Conservation (phyloP, 495 filamentous ascomycete genomes). For the Cercophora newfieldiana region DNA sequence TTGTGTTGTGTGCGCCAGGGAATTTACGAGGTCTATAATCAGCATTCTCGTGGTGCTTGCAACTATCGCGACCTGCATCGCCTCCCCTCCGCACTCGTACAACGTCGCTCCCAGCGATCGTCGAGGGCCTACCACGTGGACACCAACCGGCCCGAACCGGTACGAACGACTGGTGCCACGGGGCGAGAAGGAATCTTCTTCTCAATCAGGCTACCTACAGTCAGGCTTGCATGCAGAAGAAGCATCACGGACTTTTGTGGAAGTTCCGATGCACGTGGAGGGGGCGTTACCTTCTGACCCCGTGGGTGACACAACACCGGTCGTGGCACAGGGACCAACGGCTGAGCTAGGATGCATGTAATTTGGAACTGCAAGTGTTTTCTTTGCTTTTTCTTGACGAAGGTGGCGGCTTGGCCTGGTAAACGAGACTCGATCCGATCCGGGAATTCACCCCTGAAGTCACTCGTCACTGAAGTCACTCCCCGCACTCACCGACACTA, state of each 20-base stretch:
- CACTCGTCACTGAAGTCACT: too few species aligned
- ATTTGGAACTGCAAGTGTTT: too few species aligned
- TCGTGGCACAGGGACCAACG: too few species aligned
- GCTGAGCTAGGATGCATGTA: too few species aligned
- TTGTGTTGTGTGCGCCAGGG: background rate
- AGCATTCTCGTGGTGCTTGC: background rate
- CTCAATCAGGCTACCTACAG: background rate
- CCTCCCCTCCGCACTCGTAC: background rate
- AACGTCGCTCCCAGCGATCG: background rate
- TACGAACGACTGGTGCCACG: background rate
- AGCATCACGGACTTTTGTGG: background rate
- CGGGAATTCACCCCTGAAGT: too few species aligned
- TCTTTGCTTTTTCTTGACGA: too few species aligned
- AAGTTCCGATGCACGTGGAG: background rate
- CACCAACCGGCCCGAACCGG: background rate
- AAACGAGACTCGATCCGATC: too few species aligned
- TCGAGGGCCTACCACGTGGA: background rate
- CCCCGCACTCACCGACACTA: too few species aligned
- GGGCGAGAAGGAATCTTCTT: too few species aligned
- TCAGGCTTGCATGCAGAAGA: background rate
- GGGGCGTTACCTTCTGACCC: too few species aligned
- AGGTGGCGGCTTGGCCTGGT: too few species aligned
- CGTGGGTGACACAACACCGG: background rate
- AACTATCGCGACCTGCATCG: background rate
- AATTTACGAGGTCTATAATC: background rate